phyloP scores from a whole-genome alignment of 2,329 filamentous ascomycete genomes.

The Penicillium brevicompactum region DNA sequence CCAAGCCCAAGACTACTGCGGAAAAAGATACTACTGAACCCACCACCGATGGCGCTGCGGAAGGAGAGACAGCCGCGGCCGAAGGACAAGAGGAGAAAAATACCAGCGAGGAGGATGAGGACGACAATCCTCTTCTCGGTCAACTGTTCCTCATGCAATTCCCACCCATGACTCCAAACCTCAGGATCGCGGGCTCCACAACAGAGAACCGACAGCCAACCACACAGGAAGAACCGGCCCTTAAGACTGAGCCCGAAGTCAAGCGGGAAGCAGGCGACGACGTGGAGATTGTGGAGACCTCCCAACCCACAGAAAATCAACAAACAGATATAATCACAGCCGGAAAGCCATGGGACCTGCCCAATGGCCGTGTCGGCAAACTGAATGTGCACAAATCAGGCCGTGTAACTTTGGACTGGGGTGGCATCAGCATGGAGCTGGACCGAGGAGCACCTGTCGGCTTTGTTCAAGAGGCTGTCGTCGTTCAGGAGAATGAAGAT shows the following conservation, averaged over 20 bases:
- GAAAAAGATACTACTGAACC: conserved; percentile 8
- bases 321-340: conserved; percentile 40
- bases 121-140: conserved; percentile 47
- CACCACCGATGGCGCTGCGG: conserved; percentile 9
- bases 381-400: conserved; percentile 64
- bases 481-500: conserved; percentile 31
- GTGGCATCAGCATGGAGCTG: conserved; percentile 61
- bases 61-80: conserved; percentile 14
- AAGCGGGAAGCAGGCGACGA: conserved; percentile 35
- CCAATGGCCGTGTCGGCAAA: conserved; percentile 61
- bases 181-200: conserved; percentile 43
- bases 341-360: conserved; percentile 46
- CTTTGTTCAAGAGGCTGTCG: conserved; percentile 63
- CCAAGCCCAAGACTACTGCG: conserved; percentile 21
- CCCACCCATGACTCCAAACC: conserved; percentile 62
- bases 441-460: conserved; percentile 58
- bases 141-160: conserved; percentile 66
- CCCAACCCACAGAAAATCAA: conserved; percentile 18
- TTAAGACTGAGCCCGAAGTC: conserved; percentile 22
- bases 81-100: conserved; percentile 17
- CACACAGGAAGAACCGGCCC: background rate
- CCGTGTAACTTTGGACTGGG: conserved; percentile 64
- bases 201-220: conserved; percentile 1
- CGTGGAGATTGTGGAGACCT: conserved; percentile 30
- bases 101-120: conserved; percentile 20